A percentile compares a stretch with the other conserved stretches of the same genome.
Conservation (phyloP, 768 basidiomycete genomes). For the Leccinum ochraceum region DNA sequence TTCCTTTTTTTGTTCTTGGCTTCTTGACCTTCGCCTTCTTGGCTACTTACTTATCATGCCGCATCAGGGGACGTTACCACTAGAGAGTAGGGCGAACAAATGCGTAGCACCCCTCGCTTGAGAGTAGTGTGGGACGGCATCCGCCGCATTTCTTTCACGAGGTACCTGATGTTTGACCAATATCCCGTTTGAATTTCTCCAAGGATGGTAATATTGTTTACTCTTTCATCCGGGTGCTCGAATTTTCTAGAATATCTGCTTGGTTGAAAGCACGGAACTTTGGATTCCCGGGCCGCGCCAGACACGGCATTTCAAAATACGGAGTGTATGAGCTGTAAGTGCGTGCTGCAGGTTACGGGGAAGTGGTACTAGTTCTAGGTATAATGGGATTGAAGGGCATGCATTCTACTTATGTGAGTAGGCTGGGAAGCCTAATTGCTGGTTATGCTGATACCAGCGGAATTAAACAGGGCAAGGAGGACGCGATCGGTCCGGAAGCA, state of each 20-base stretch:
- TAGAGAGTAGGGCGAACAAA: conserved; percentile 12
- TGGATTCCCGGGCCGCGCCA: neutral
- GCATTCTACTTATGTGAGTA: neutral
- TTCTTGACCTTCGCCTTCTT: conserved; percentile 12
- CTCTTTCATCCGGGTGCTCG: neutral
- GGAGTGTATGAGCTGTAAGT: neutral
- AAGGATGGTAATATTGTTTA: conserved; percentile 10
- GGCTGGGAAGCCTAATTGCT: neutral
- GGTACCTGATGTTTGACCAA: conserved; percentile 9
- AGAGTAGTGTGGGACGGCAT: neutral
- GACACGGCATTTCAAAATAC: neutral
- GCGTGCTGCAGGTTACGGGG: neutral
- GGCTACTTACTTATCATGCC: conserved; percentile 8
- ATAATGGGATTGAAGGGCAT: neutral
- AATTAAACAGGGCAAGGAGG: neutral
- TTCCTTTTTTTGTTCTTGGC: conserved; percentile 8
- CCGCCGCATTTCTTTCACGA: conserved; percentile 10
- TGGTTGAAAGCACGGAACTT: neutral
- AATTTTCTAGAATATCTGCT: conserved; percentile 4
- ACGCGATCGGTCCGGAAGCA: neutral
- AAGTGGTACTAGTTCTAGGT: neutral
- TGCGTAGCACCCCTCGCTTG: conserved; percentile 7
- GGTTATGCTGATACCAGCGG: neutral
- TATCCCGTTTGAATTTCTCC: neutral
- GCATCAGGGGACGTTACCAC: conserved; percentile 11